phyloP scores from a whole-genome alignment of 495 filamentous ascomycete genomes.

The Cercophora scortea region DNA sequence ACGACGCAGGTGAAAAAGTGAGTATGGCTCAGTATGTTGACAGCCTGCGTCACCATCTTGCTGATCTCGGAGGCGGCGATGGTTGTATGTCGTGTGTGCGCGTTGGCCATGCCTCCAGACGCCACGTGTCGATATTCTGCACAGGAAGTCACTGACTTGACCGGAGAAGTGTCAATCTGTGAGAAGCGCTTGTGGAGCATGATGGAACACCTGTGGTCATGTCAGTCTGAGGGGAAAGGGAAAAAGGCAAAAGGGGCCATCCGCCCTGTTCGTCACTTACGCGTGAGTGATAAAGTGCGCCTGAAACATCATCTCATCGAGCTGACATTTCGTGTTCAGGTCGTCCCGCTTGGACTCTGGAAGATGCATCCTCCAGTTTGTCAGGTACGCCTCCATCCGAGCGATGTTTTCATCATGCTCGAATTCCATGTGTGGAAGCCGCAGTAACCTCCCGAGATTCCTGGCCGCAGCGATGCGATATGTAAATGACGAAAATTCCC shows the following conservation, averaged over 20 bases:
- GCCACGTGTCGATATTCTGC: conserved; percentile 48
- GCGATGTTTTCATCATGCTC: conserved; percentile 37
- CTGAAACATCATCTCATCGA: conserved; percentile 91
- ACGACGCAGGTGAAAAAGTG: conserved; percentile 86
- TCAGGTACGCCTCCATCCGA: conserved; percentile 65
- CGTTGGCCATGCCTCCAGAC: conserved; percentile 50
- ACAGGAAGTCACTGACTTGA: conserved; percentile 49
- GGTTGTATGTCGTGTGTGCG: conserved; percentile 74
- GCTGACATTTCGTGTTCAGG: conserved; percentile 54
- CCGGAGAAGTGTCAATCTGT: conserved; percentile 47
- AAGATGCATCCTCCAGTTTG: conserved; percentile 76
- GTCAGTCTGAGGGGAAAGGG: not conserved
- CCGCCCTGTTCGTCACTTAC: conserved; percentile 20
- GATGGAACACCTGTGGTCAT: conserved; percentile 42
- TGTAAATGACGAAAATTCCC: conserved; percentile 68
- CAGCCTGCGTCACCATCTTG: conserved; percentile 68
- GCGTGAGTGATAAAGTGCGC: conserved; percentile 76
- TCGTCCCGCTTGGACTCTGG: conserved; percentile 68
- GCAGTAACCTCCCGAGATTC: conserved; percentile 68
- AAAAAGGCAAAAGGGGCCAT: not conserved
- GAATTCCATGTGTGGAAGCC: conserved; percentile 37
- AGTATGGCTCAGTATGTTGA: conserved; percentile 66
- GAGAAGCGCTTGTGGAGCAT: conserved; percentile 67
- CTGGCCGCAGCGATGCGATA: conserved; percentile 69
- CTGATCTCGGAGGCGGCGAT: conserved; percentile 70